A percentile compares a stretch with the other conserved stretches of the same genome.
Conservation (phyloP, 768 basidiomycete species). For the Boletales sp. region DNA sequence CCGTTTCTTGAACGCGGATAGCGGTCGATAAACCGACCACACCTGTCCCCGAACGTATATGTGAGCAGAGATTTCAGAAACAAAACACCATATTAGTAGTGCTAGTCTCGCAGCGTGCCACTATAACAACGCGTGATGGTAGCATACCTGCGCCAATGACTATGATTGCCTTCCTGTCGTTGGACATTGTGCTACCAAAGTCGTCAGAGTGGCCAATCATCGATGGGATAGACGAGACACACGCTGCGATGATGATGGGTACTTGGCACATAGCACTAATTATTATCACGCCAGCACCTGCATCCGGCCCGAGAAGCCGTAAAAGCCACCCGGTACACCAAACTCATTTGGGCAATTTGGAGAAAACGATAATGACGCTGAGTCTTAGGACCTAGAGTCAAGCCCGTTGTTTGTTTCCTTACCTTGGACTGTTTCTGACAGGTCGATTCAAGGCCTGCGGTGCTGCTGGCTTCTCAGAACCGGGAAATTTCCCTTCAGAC, state of each 20-base stretch:
- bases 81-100: neutral
- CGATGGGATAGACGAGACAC: too few species aligned
- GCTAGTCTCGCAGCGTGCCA: neutral
- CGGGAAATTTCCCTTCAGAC: too few species aligned
- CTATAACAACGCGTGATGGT: neutral
- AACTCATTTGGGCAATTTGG: too few species aligned
- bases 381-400: too few species aligned
- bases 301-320: too few species aligned
- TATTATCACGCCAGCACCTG: constrained; percentile 18
- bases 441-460: too few species aligned
- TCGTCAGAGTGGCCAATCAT: too few species aligned
- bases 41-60: constrained; percentile 38
- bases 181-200: constrained; percentile 7
- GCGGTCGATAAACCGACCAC: constrained; percentile 79
- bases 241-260: constrained; percentile 6
- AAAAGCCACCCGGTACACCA: too few species aligned
- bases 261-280: constrained; percentile 60
- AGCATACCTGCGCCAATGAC: constrained; percentile 40
- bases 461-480: too few species aligned
- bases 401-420: too few species aligned
- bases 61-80: neutral
- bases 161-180: constrained; percentile 26
- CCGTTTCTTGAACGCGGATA: constrained; percentile 60
- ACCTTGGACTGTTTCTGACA: too few species aligned
- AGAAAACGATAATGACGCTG: too few species aligned